Percentiles rank a stretch among this genome's conserved stretches.
These are phyloP conservation scores for Solanum megistacrolobum DNA, from an alignment of 257 asterid species.

Conservation along the genomic window DNA sequence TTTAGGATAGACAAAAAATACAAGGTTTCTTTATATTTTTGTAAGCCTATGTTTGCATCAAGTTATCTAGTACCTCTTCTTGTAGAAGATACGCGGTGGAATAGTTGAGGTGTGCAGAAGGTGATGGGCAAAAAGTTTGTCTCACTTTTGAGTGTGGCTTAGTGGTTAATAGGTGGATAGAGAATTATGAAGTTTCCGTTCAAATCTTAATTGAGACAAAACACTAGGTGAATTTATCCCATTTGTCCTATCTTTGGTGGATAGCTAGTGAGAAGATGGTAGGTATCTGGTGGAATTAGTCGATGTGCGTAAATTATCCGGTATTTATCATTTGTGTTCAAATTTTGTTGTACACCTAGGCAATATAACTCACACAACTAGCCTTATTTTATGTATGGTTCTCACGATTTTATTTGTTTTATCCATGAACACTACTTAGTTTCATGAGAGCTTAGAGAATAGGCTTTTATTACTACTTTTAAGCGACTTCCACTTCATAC, in stretches of 20 bases:
- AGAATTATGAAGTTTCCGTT: background rate
- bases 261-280: background rate
- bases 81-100: background rate
- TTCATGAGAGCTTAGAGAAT: background rate
- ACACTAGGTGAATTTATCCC: background rate
- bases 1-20: background rate
- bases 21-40: background rate
- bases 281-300: background rate
- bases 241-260: background rate
- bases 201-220: background rate
- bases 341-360: too few relatives aligned
- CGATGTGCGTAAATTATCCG: background rate
- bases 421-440: too few relatives aligned
- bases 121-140: background rate
- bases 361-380: too few relatives aligned
- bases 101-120: background rate
- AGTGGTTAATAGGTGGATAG: background rate
- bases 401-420: too few relatives aligned
- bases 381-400: too few relatives aligned
- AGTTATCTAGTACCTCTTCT: background rate
- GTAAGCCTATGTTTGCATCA: background rate
- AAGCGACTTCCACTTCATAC: background rate
- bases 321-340: background rate
- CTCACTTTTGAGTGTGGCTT: background rate
- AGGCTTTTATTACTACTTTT: background rate